Percentiles rank a stretch among this genome's conserved stretches.
Evolutionary conservation across 257 asterid genomes (phyloP).

Genomic region (Solanum gandarillasii): DNA sequence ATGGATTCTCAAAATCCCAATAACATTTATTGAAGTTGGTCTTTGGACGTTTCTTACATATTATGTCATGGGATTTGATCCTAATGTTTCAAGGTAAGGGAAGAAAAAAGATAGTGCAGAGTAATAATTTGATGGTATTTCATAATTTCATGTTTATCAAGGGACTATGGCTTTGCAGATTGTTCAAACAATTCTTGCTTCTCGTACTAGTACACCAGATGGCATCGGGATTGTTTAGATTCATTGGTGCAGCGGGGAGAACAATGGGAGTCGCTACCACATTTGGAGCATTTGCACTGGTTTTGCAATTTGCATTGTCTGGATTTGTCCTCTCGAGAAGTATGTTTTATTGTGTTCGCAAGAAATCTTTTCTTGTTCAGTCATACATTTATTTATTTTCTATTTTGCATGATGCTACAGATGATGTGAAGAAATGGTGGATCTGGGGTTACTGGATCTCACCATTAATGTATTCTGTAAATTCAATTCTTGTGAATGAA

Average conservation of each 20-base stretch:
- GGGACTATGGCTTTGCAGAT: conserved; percentile 20
- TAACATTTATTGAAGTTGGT: conserved; percentile 33
- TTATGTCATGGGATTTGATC: conserved; percentile 59
- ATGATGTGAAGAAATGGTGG: conserved; percentile 62
- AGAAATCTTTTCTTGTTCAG: neutral
- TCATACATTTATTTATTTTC: neutral
- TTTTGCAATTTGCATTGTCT: conserved; percentile 41
- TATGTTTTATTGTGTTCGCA: neutral
- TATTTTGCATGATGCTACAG: conserved; percentile 14
- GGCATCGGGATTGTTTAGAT: conserved; percentile 45
- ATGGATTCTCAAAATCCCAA: conserved; percentile 52
- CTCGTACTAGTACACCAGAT: conserved; percentile 31
- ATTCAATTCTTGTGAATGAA: conserved; percentile 52
- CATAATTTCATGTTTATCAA: neutral
- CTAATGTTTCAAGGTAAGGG: conserved; percentile 37
- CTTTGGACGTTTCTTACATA: conserved; percentile 40
- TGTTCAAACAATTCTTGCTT: conserved; percentile 42
- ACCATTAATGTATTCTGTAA: conserved; percentile 57
- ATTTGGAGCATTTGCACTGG: conserved; percentile 41
- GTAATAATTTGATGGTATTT: neutral
- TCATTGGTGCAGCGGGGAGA: conserved; percentile 44
- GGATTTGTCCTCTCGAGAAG: conserved; percentile 63
- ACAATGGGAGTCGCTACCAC: conserved; percentile 56
- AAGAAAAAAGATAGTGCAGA: neutral
- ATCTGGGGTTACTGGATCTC: conserved; percentile 70